These are phyloP conservation scores for Microstegium vimineum DNA, from an alignment of 176 grass and related monocot genomes.

Conservation along the genomic window DNA sequence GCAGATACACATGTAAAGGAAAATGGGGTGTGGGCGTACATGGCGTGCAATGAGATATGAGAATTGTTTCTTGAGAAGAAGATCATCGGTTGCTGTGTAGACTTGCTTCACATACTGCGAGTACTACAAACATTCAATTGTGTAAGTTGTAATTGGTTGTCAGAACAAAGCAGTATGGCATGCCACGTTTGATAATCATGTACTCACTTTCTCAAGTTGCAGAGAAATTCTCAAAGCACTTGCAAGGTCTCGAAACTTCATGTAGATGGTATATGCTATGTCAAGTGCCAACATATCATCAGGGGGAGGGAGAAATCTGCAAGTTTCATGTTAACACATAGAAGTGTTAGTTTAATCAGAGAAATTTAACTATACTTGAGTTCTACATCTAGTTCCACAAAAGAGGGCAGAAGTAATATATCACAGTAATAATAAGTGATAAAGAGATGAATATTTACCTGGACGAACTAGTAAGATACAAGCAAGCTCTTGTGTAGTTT, in stretches of 20 bases:
- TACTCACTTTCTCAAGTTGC: constrained; percentile 67
- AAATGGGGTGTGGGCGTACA: constrained; percentile 28
- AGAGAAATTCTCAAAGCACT: constrained; percentile 79
- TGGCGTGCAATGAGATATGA: constrained; percentile 87
- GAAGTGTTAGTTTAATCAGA: background rate
- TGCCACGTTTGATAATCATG: background rate
- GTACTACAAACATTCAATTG: constrained; percentile 25
- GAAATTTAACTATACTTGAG: background rate
- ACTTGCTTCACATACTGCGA: constrained; percentile 89
- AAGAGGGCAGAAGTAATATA: background rate
- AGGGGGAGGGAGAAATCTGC: constrained; percentile 66
- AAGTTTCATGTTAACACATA: constrained; percentile 14
- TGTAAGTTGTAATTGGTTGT: constrained; percentile 18
- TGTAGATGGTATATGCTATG: constrained; percentile 88
- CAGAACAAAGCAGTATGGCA: background rate
- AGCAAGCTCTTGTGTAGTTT: constrained; percentile 85
- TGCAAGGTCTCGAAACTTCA: constrained; percentile 86
- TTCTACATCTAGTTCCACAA: background rate
- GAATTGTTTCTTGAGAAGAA: constrained; percentile 91
- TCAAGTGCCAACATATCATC: constrained; percentile 91
- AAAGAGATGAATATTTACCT: constrained; percentile 37
- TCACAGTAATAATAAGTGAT: background rate
- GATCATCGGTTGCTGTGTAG: constrained; percentile 70
- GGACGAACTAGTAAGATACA: constrained; percentile 94
- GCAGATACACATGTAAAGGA: background rate